Conservation (phyloP, 139 green algal genomes). For the Gonium pectorale region DNA sequence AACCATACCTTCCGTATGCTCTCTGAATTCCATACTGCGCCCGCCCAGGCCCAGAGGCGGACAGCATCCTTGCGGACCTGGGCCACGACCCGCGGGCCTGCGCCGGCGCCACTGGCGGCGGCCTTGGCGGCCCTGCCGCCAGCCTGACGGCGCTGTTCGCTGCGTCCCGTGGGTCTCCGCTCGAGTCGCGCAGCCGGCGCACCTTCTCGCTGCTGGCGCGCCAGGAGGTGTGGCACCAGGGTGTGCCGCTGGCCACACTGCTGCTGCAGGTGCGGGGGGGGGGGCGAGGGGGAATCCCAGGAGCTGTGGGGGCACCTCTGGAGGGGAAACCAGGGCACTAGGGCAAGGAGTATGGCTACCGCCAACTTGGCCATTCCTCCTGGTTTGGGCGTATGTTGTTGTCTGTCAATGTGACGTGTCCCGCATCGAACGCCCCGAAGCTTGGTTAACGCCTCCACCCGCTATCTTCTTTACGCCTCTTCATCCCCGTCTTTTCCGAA, state of each 20-base stretch:
- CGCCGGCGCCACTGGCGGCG: neutral
- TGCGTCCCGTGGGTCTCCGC: neutral
- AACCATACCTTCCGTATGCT: too few relatives aligned
- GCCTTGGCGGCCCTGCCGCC: neutral
- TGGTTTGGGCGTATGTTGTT: too few relatives aligned
- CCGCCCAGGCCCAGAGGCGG: constrained; percentile 12
- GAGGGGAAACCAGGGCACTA: too few relatives aligned
- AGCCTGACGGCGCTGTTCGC: constrained; percentile 20
- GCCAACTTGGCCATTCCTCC: too few relatives aligned
- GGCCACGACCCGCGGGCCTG: neutral
- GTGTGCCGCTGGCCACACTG: neutral
- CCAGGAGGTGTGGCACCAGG: constrained; percentile 34
- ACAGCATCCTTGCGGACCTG: constrained; percentile 1
- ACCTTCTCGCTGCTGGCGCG: constrained; percentile 28
- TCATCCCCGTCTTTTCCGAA: too few relatives aligned
- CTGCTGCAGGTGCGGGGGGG: constrained; percentile 13
- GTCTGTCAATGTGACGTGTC: too few relatives aligned
- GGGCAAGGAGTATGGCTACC: too few relatives aligned
- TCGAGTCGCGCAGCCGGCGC: neutral
- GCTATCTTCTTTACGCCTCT: too few relatives aligned
- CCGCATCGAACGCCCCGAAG: too few relatives aligned
- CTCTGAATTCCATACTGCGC: too few relatives aligned
- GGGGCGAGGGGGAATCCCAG: too few relatives aligned
- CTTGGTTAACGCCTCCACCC: too few relatives aligned
- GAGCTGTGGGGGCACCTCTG: neutral